Base-by-base conservation (phyloP, 495 filamentous ascomycete species). In the Neurospora terricola region DNA sequence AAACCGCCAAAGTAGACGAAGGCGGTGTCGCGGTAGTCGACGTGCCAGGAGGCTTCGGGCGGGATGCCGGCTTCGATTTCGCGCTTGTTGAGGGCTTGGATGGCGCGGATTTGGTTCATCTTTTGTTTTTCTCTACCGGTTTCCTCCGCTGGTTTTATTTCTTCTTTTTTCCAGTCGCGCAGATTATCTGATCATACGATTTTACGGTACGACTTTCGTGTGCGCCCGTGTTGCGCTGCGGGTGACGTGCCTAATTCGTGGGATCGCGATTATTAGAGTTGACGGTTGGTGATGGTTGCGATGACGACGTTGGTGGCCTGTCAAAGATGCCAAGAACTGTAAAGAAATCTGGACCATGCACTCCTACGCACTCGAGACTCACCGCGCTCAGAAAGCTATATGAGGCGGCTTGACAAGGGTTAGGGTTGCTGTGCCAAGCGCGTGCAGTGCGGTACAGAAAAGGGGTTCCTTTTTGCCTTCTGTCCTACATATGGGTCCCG, bases 1-100 rank as follows among this genome's bases (percentile, higher is more conserved):
- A 99, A 88, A 38, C 96, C 96, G 76, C 96, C 96, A 72, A 98
- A 94, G 85, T 96, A 96, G 79, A 99, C 86, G 82, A 95, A 99
- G 74, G 96, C 96, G 14, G 96, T 97, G 85, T 98, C 95, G 81
- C 92, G 91, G 82, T 97, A 98, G 84, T 99, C 96, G 78, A 91
- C 89, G 81, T 99, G 96, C 96, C 96, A 99, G 73, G 96, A 98
- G 69, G 92, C 96, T 81, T 92, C 88, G 40, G 93, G 90, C 18
- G 92, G 83, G 70, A 95, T 83, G 74, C 88, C 91, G 81, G 93
- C 90, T 82, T 98, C 93, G 71, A 98, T 91, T 83, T 99, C 96
- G 73, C 91, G 90, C 86, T 97, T 94, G 84, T 98, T 99, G 73
- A 99, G 91, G 78, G 90, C 89, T 82, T 97, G 92, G 75, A 98